Percentiles rank a stretch among this genome's conserved stretches.
phyloP scores from a whole-genome alignment of 768 basidiomycete species.

The Lenzites betulinus region DNA sequence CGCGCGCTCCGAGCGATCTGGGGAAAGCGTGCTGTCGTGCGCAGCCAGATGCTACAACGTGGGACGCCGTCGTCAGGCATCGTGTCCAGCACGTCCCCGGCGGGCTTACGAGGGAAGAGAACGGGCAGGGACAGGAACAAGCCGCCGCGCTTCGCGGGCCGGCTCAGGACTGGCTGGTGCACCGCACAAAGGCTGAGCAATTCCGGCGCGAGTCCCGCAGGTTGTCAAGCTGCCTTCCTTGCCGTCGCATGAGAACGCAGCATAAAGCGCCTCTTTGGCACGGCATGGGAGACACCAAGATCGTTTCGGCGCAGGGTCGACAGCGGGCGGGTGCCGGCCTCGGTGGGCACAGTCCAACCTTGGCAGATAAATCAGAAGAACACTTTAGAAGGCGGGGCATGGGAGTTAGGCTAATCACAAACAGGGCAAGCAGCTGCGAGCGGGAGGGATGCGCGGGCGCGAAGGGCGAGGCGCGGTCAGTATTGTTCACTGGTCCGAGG shows the following conservation, averaged over 20 bases:
- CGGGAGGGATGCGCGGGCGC: conserved; percentile 7
- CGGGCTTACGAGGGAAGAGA: conserved; percentile 5
- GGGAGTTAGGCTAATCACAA: conserved; percentile 1
- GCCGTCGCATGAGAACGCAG: background rate
- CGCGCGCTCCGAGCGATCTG: background rate
- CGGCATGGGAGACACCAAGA: background rate
- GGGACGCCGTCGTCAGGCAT: background rate
- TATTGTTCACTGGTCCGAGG: conserved; percentile 12
- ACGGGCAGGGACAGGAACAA: background rate
- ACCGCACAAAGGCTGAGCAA: background rate
- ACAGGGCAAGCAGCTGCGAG: background rate
- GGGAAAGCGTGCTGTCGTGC: background rate
- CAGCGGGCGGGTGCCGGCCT: background rate
- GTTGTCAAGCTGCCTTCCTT: conserved; percentile 5
- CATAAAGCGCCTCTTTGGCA: background rate
- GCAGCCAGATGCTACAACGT: conserved; percentile 2
- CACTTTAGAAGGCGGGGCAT: conserved; percentile 3
- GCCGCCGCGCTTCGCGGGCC: background rate
- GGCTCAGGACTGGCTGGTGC: background rate
- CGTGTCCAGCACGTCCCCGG: background rate
- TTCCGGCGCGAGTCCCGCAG: background rate
- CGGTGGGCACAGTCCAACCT: background rate
- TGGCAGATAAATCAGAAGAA: conserved; percentile 9
- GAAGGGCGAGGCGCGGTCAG: conserved; percentile 3
- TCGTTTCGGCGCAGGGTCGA: background rate